phyloP scores from a whole-genome alignment of 2,329 filamentous ascomycete genomes.

The Aspergillus texensis region DNA sequence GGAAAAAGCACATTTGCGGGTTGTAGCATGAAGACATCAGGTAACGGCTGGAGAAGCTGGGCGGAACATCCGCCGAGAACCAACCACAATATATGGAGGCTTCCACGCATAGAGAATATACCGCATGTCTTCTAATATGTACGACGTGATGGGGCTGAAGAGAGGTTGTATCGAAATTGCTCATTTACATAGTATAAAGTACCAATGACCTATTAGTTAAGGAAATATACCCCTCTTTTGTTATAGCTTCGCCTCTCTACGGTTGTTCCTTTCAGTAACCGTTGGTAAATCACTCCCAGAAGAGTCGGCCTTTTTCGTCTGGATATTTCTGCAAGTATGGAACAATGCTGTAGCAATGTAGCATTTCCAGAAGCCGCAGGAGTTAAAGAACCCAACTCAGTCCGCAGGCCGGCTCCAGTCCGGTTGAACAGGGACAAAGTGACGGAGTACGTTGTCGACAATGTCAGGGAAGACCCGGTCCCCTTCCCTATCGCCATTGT shows the following conservation, averaged over 20 bases:
- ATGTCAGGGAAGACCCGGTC: not conserved
- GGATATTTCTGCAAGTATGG: not conserved
- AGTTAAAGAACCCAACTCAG: not conserved
- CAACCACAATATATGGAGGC: not conserved
- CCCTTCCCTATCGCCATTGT: slow-evolving; percentile 25
- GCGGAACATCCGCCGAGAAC: not conserved
- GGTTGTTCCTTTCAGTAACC: not conserved
- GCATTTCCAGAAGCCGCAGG: not conserved
- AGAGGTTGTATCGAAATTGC: not conserved
- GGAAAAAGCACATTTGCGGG: not conserved
- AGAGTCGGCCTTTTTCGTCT: not conserved
- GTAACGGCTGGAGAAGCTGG: not conserved
- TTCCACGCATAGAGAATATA: not conserved
- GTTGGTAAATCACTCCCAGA: not conserved
- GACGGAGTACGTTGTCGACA: not conserved
- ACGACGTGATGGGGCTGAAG: not conserved
- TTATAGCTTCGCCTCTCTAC: not conserved
- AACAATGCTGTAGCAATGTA: slow-evolving; percentile 5
- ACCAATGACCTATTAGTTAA: not conserved
- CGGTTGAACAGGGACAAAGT: not conserved
- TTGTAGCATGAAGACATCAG: not conserved
- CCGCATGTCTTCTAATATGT: not conserved
- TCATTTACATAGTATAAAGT: not conserved
- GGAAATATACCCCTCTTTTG: not conserved
- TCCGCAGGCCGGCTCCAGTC: not conserved